Conservation (phyloP, 2,329 filamentous ascomycete species). For the Botrytis porri region DNA sequence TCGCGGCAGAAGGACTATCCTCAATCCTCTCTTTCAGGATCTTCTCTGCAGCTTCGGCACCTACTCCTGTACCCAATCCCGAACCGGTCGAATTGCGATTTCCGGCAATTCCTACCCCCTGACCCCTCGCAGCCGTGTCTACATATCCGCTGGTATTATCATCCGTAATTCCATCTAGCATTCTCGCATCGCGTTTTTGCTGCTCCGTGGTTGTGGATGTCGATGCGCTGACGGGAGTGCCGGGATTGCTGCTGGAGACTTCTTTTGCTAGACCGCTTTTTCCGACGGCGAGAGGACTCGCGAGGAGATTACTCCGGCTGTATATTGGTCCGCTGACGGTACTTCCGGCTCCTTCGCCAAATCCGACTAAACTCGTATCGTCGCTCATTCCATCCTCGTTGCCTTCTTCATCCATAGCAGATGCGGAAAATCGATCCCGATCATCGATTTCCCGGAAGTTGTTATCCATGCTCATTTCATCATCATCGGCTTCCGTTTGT, state of each 20-base stretch:
- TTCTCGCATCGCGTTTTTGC: constrained; percentile 58
- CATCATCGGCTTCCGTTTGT: constrained; percentile 55
- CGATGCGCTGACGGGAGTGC: constrained; percentile 28
- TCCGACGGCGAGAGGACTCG: constrained; percentile 39
- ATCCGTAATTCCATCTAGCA: constrained; percentile 64
- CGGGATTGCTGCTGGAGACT: constrained; percentile 25
- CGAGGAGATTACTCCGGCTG: constrained; percentile 45
- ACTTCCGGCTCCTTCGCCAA: constrained; percentile 86
- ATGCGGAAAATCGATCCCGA: constrained; percentile 39
- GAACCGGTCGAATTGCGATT: constrained; percentile 7
- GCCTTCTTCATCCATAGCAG: constrained; percentile 47
- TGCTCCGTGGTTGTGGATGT: constrained; percentile 40
- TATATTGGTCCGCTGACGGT: constrained; percentile 78
- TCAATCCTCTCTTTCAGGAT: constrained; percentile 61
- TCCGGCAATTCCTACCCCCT: constrained; percentile 20
- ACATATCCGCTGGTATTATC: constrained; percentile 56
- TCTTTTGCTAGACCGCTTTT: constrained; percentile 32
- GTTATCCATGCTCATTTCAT: constrained; percentile 45
- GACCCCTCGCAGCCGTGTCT: constrained; percentile 54
- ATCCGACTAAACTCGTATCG: constrained; percentile 83
- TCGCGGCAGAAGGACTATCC: constrained; percentile 43
- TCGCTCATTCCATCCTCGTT: constrained; percentile 67
- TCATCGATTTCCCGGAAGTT: constrained; percentile 50
- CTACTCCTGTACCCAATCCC: constrained; percentile 21
- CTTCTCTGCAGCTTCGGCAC: constrained; percentile 58